Evolutionary conservation across 2,329 filamentous ascomycete species (phyloP), one percentile per base, ranked within the genome.

Genomic region (Pseudogymnoascus destructans): DNA sequence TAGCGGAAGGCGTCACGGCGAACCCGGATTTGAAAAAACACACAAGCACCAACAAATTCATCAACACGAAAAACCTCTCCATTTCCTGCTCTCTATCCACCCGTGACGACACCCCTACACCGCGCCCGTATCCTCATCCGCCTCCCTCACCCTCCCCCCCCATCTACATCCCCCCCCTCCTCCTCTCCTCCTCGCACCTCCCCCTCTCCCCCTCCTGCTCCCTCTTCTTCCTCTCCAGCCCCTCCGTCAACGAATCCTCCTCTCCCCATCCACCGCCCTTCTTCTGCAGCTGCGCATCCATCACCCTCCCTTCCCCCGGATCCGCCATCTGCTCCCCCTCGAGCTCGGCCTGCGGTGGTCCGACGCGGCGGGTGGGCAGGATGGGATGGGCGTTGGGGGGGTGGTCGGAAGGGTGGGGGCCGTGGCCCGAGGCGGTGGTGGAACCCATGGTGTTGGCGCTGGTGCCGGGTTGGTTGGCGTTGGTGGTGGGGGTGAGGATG

Each of bases 251-350:
- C 36, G 65, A 67, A 4, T 60, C 60, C 35, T 69, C 60, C 57
- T 67, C 67, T 19, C 66, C 67, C 66, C 66, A 68, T 15, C 68
- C 67, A 1, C 65, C 66, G 57, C 64, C 62, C 60, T 66, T 67
- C 62, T 70, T 70, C 52, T 68, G 55, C 10, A 68, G 60, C 36
- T 69, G 67, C 17, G 65, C 66, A 55, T 62, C 38, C 66, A 69
- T 68, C 5, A 68, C 63, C 15, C 67, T 59, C 61, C 67, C 67
- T 60, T 69, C 67, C 17, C 64, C 66, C 1, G 63, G 10, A n/a
- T 63, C 63, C 17, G 62, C 35, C 66, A 68, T 68, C 57, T 68
- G 63, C 23, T 69, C 67, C n/a, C 66, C 67, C 3, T 68, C 63
- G 1, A 69, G 58, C 59, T 69, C 67, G 42, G 67, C 67, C 7